Percentiles rank a stretch among this genome's conserved stretches.
Conservation (phyloP, 805 yeast species). For the Candida insectorum region DNA sequence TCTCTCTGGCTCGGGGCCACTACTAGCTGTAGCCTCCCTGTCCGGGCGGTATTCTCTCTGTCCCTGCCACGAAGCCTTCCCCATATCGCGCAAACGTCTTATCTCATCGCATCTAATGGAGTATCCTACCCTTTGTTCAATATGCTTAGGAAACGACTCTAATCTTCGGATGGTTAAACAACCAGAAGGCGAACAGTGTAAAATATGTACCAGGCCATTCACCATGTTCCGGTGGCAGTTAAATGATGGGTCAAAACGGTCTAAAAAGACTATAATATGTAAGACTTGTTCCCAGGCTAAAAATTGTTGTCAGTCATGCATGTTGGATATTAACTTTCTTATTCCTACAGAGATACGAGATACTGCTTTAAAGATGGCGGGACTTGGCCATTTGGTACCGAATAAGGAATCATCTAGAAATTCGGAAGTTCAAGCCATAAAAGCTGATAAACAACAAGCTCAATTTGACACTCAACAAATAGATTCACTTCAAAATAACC, state of each 20-base stretch:
- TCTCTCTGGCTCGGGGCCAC: no score
- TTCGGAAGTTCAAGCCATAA: conserved; percentile 37
- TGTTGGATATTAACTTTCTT: conserved; percentile 76
- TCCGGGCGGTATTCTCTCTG: no score
- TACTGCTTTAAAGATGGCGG: conserved; percentile 72
- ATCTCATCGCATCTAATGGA: neutral
- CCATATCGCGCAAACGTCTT: no score
- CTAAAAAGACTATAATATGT: conserved; percentile 70
- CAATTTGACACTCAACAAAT: conserved; percentile 11
- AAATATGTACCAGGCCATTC: conserved; percentile 80
- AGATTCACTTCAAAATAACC: conserved; percentile 9
- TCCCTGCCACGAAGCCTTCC: no score
- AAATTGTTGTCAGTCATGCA: conserved; percentile 86
- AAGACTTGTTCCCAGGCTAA: conserved; percentile 72
- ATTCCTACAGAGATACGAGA: conserved; percentile 80
- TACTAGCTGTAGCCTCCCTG: no score
- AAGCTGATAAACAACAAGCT: conserved; percentile 47
- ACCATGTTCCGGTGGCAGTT: conserved; percentile 76
- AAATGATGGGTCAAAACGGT: conserved; percentile 34
- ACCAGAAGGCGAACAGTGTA: conserved; percentile 74
- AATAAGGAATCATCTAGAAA: conserved; percentile 16
- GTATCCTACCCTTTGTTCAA: conserved; percentile 43
- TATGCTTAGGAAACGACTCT: conserved; percentile 66
- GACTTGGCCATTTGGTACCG: conserved; percentile 23
- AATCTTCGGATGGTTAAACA: conserved; percentile 72